Percentiles rank a stretch among this genome's conserved stretches.
Evolutionary conservation across 2,329 filamentous ascomycete genomes (phyloP).

Genomic region (Lasiodiplodia gonubiensis): DNA sequence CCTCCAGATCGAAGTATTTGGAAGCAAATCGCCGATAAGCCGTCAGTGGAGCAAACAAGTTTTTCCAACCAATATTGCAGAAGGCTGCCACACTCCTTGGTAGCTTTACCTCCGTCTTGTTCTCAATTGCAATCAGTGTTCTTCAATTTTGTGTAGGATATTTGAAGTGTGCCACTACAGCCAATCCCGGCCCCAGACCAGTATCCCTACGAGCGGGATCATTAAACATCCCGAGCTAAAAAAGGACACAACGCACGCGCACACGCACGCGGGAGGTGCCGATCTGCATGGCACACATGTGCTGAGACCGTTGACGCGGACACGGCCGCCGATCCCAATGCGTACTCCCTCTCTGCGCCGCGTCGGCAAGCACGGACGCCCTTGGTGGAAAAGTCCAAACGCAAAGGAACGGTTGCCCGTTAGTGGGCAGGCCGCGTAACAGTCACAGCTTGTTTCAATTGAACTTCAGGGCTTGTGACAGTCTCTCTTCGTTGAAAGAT

Average conservation of each 20-base stretch:
- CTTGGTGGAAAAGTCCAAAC: neutral
- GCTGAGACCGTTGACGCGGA: conserved; percentile 19
- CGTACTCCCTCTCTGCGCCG: neutral
- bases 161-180: neutral
- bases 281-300: neutral
- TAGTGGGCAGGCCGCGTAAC: neutral
- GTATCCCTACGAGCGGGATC: neutral
- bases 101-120: neutral
- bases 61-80: neutral
- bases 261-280: neutral
- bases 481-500: neutral
- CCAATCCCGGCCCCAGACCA: neutral
- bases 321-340: conserved; percentile 10
- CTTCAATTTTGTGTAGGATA: neutral
- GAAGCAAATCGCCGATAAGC: neutral
- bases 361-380: neutral
- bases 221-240: neutral
- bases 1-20: neutral
- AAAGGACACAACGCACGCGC: neutral
- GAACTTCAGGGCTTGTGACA: neutral
- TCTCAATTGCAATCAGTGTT: neutral
- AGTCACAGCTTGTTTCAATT: neutral
- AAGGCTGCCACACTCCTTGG: neutral
- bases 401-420: neutral
- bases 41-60: neutral